These are phyloP conservation scores for Globisporangium megalacanthum DNA, from an alignment of 352 stramenopile genomes.

Conservation along the genomic window DNA sequence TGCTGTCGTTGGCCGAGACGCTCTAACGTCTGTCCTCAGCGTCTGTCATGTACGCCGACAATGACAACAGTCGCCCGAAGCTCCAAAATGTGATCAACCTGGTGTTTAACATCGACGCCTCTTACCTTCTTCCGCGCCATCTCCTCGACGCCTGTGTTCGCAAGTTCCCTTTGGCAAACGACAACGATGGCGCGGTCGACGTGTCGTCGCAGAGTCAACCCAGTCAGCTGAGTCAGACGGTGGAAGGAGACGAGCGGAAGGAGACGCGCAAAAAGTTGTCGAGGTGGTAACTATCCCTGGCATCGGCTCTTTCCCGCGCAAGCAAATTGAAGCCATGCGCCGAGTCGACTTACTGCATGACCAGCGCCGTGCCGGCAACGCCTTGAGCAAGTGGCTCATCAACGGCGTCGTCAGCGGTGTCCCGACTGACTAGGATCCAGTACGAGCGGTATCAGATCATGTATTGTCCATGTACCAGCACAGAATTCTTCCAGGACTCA, in stretches of 20 bases:
- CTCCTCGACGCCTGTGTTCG: too few relatives aligned
- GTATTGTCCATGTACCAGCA: neutral
- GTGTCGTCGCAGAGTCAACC: too few relatives aligned
- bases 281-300: neutral
- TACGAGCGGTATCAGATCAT: neutral
- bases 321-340: neutral
- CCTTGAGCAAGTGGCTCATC: neutral
- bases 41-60: neutral
- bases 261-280: neutral
- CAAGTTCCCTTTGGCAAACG: neutral
- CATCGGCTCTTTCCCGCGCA: neutral
- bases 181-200: too few relatives aligned
- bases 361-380: neutral
- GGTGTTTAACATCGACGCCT: too few relatives aligned
- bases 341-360: neutral
- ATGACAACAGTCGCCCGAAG: neutral
- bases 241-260: too few relatives aligned
- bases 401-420: too few relatives aligned
- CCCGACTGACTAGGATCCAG: too few relatives aligned
- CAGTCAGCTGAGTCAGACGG: too few relatives aligned
- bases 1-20: too few relatives aligned
- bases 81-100: neutral
- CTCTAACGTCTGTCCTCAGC: too few relatives aligned
- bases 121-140: too few relatives aligned
- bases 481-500: neutral